A percentile compares a stretch with the other conserved stretches of the same genome.
phyloP scores from a whole-genome alignment of 1,284 basidiomycete genomes.

The Ceratobasidium sp. region DNA sequence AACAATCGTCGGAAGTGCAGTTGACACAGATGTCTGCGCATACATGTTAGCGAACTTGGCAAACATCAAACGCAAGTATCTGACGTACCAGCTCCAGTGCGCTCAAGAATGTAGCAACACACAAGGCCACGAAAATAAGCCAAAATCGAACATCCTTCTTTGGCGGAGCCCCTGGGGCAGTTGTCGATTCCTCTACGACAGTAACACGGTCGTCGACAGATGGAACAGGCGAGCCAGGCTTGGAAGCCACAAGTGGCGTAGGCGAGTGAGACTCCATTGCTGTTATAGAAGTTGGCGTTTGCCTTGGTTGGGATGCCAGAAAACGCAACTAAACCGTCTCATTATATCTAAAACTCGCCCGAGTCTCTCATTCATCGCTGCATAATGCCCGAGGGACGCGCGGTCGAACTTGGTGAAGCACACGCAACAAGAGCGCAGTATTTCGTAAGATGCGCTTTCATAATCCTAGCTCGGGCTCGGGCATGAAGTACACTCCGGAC shows the following conservation, averaged over 20 bases:
- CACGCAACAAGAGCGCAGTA: no score
- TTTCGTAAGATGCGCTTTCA: no score
- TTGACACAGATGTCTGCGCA: constrained; percentile 53
- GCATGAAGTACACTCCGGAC: no score
- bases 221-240: neutral
- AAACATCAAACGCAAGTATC: neutral
- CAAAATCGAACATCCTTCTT: constrained; percentile 50
- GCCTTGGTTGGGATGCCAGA: neutral
- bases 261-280: constrained; percentile 8
- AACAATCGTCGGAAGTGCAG: constrained; percentile 55
- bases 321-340: neutral
- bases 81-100: constrained; percentile 54
- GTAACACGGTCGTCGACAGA: constrained; percentile 12
- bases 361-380: no score
- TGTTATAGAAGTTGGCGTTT: neutral
- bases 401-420: no score
- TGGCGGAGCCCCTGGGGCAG: neutral
- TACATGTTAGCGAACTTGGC: neutral
- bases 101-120: constrained; percentile 53
- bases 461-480: no score
- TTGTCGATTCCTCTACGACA: neutral
- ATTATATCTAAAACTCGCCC: constrained; percentile 5
- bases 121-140: constrained; percentile 54
- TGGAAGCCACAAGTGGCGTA: neutral
- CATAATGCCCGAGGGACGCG: no score